A percentile compares a stretch with the other conserved stretches of the same genome.
These are phyloP conservation scores for Aspergillus texensis DNA, from an alignment of 2,329 filamentous ascomycete genomes.

Conservation along the genomic window DNA sequence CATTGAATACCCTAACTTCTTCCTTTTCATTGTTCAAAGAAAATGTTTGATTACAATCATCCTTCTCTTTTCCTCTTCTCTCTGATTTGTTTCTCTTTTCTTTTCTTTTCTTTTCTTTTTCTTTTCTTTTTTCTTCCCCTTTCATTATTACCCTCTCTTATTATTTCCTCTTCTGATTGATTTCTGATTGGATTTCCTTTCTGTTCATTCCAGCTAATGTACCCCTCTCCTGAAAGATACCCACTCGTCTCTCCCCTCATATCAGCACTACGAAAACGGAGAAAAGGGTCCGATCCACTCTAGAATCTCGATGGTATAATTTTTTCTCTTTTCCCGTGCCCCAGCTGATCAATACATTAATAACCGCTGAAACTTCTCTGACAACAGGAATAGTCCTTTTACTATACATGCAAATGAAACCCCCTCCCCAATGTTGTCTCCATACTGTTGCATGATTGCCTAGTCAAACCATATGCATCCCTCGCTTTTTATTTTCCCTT, in stretches of 20 bases:
- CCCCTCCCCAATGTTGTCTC: conserved; percentile 3
- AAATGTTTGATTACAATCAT: conserved; percentile 3
- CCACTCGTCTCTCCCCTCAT: background rate
- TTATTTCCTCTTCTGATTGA: background rate
- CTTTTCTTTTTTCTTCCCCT: background rate
- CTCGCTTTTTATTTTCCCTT: conserved; percentile 8
- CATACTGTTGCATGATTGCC: conserved; percentile 3
- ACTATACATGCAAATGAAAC: conserved; percentile 12
- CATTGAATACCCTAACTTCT: background rate
- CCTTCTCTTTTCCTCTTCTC: background rate
- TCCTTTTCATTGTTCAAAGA: conserved; percentile 1
- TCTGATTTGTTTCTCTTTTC: background rate
- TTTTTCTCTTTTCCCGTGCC: background rate
- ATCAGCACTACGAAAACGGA: background rate
- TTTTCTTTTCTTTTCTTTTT: background rate
- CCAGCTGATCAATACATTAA: conserved; percentile 4
- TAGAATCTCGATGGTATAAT: conserved; percentile 1
- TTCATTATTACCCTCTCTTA: background rate
- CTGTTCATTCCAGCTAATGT: background rate
- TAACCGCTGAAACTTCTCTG: background rate
- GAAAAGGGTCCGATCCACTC: conserved; percentile 3
- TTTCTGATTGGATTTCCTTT: background rate
- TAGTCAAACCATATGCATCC: conserved; percentile 1
- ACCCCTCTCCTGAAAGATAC: background rate
- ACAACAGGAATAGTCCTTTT: background rate